phyloP scores from a whole-genome alignment of 192 early-diverging fungal genomes.

The Mortierella alpina region DNA sequence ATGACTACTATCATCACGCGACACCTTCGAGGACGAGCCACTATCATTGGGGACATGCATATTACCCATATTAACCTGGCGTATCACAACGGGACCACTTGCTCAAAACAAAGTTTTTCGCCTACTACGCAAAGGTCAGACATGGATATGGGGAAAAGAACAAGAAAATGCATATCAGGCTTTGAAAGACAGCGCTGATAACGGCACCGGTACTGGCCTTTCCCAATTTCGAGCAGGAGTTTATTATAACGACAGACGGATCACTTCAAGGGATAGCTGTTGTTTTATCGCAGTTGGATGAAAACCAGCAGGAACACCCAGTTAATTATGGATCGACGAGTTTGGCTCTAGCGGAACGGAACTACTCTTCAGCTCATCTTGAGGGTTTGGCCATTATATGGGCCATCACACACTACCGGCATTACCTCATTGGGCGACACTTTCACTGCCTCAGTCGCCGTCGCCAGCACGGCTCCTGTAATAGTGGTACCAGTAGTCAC shows the following conservation, averaged over 20 bases:
- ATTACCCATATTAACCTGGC: too few relatives aligned
- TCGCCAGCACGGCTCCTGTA: too few relatives aligned
- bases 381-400: constrained; percentile 53
- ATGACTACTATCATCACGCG: too few relatives aligned
- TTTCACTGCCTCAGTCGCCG: too few relatives aligned
- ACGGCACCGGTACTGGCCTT: constrained; percentile 5
- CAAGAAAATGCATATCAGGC: neutral
- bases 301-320: neutral
- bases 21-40: too few relatives aligned
- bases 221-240: neutral
- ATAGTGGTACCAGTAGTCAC: too few relatives aligned
- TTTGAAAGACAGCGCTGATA: neutral
- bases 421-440: constrained; percentile 23
- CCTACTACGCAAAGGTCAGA: constrained; percentile 20
- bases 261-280: constrained; percentile 10
- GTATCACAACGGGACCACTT: too few relatives aligned
- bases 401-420: constrained; percentile 31
- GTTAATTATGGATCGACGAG: constrained; percentile 9
- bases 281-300: neutral
- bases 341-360: constrained; percentile 7
- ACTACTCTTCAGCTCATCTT: constrained; percentile 32
- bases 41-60: too few relatives aligned
- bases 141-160: neutral
- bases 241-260: neutral
- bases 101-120: too few relatives aligned